A percentile compares a stretch with the other conserved stretches of the same genome.
Evolutionary conservation across 2,329 filamentous ascomycete genomes (phyloP).

Genomic region (Cladosporium phlei): DNA sequence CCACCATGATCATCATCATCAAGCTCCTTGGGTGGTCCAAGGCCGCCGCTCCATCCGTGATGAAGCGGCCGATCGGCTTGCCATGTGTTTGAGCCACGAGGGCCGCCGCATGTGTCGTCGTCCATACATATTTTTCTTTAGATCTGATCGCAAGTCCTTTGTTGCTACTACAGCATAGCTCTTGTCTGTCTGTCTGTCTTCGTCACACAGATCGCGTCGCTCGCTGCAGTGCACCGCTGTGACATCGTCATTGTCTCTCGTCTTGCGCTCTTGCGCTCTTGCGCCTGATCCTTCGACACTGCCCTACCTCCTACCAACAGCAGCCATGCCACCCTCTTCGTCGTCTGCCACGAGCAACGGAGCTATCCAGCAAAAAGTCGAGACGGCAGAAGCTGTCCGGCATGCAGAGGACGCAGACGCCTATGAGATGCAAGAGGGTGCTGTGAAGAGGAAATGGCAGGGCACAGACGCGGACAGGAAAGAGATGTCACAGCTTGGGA

Average conservation of each 20-base stretch:
- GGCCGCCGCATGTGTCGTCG: constrained; percentile 6
- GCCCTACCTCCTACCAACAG: not conserved
- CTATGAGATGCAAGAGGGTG: constrained; percentile 17
- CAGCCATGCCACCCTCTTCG: constrained; percentile 2
- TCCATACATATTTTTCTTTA: constrained; percentile 10
- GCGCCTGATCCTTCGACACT: not conserved
- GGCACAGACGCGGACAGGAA: constrained; percentile 20
- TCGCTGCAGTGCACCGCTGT: not conserved
- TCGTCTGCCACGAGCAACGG: not conserved
- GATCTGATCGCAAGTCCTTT: constrained; percentile 3
- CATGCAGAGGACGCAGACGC: constrained; percentile 16
- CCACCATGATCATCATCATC: too few species aligned
- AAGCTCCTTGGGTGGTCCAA: constrained; percentile 12
- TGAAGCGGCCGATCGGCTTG: constrained; percentile 1
- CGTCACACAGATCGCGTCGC: not conserved
- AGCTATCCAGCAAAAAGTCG: constrained; percentile 1
- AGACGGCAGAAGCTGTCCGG: constrained; percentile 7
- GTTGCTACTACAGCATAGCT: not conserved
- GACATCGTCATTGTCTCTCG: not conserved
- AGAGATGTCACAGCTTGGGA: constrained; percentile 23
- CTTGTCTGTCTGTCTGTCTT: not conserved
- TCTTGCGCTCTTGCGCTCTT: constrained; percentile 4
- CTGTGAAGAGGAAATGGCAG: constrained; percentile 22
- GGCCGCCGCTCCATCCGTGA: constrained; percentile 12
- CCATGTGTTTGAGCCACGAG: constrained; percentile 13